Base-by-base conservation (phyloP, 1,284 basidiomycete genomes). In the Cerrena zonata region DNA sequence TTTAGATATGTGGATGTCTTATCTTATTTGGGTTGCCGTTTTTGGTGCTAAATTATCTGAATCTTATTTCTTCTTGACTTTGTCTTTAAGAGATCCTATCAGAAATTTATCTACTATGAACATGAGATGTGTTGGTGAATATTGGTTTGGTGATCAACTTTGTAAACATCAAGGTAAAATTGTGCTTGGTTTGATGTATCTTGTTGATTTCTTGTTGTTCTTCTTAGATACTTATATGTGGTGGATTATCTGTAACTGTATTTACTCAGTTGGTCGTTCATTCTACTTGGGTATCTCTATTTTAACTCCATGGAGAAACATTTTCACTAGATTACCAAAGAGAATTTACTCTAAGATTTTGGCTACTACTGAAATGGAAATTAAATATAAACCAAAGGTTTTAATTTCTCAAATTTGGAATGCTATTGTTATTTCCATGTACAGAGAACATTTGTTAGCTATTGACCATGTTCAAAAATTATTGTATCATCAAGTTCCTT, bases 401-500 rank as follows among this genome's bases (percentile, higher is more conserved):
- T 80, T 97, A 26, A 94, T 97, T 25, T 96, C 93, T n/a, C 94
- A 97, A 73, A 87, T 97, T 44, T 97, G 94, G 94, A 97, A 97
- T 68, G 94, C 94, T 45, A 78, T 97, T 71, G 94, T 97, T 69
- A 97, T 97, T 60, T 96, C 93, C 48, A 97, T 97, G 94, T 97
- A 97, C 69, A 84, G 94, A 58, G 94, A 97, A 64, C 94, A 97
- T 71, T 75, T 97, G 41, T 76, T 97, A 30, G 94, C 91, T 56
- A 95, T 96, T 65, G 91, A 95, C 59, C 91, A 96, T 64, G 93
- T 97, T 38, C 93, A 97, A 66, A 86, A 90, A 44, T 78, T 96
- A 15, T 78, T 96, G 36, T 96, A 97, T 65, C 94, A 97, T 65
- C 94, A 96, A 70, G 86, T 93, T 30, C 90, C 93, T 22, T 91